phyloP scores from a whole-genome alignment of 2,329 filamentous ascomycete genomes.

The Alternaria sp. region DNA sequence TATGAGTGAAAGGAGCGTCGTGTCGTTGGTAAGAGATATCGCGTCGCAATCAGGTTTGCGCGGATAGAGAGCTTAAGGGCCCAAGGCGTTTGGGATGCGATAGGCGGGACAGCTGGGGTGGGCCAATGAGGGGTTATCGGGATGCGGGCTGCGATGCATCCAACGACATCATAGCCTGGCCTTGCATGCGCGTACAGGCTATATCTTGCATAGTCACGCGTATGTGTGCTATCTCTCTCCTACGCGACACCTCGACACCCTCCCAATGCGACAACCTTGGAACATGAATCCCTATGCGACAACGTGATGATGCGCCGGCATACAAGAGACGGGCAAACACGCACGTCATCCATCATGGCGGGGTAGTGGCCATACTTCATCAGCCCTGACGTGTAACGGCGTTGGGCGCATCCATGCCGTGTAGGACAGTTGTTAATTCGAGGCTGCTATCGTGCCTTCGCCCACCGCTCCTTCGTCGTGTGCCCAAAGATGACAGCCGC shows the following conservation, averaged over 20 bases:
- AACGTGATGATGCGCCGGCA: conserved; percentile 21
- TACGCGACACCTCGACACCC: conserved; percentile 9
- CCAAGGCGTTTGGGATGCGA: conserved; percentile 11
- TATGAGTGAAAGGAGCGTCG: background rate
- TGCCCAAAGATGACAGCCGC: conserved; percentile 14
- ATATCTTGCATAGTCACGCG: conserved; percentile 16
- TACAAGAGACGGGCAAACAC: conserved; percentile 2
- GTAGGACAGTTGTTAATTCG: conserved; percentile 14
- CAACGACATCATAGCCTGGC: conserved; percentile 21
- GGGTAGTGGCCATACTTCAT: conserved; percentile 15
- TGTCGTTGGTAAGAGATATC: background rate
- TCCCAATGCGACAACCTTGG: conserved; percentile 6
- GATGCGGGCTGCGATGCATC: conserved; percentile 12
- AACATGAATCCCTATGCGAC: conserved; percentile 20
- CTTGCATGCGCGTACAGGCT: conserved; percentile 8
- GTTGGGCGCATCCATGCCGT: background rate
- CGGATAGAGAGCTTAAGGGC: conserved; percentile 3
- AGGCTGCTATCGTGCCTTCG: conserved; percentile 17
- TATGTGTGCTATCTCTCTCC: conserved; percentile 6
- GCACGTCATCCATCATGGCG: conserved; percentile 26
- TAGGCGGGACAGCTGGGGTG: conserved; percentile 29
- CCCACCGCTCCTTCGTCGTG: conserved; percentile 19
- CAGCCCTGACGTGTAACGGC: conserved; percentile 2
- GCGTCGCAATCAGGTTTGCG: conserved; percentile 15
- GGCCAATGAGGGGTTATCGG: conserved; percentile 37